Percentiles rank a stretch among this genome's conserved stretches.
Evolutionary conservation across 2,329 filamentous ascomycete genomes (phyloP).

Genomic region (Alternaria tenuissima): DNA sequence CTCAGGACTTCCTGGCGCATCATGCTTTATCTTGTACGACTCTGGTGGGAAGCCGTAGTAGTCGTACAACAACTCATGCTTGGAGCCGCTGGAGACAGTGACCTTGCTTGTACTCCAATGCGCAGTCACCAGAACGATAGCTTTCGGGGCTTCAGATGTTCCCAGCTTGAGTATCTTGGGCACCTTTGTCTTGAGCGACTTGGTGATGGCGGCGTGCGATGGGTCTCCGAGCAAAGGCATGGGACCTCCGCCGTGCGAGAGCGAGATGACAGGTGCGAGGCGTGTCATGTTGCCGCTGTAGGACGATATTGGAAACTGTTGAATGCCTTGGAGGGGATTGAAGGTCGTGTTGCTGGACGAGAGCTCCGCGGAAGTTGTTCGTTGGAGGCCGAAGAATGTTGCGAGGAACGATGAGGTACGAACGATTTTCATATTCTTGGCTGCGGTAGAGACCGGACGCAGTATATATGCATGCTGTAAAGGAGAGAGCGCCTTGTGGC

Average conservation of each 20-base stretch:
- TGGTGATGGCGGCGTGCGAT: conserved; percentile 59
- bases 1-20: conserved; percentile 63
- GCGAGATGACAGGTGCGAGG: conserved; percentile 49
- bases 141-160: conserved; percentile 59
- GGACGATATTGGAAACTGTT: conserved; percentile 37
- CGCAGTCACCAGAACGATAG: conserved; percentile 66
- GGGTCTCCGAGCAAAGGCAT: conserved; percentile 67
- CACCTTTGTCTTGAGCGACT: conserved; percentile 62
- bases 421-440: conserved; percentile 27
- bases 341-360: conserved; percentile 27
- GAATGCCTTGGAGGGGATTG: conserved; percentile 36
- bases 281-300: conserved; percentile 41
- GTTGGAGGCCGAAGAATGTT: conserved; percentile 18
- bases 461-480: conserved; percentile 7
- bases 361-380: conserved; percentile 16
- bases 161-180: conserved; percentile 65
- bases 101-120: conserved; percentile 64
- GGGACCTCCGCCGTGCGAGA: conserved; percentile 59
- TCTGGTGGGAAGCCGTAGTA: conserved; percentile 68
- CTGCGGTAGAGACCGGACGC: neutral
- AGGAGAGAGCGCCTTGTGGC: conserved; percentile 7
- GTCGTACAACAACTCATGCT: conserved; percentile 64
- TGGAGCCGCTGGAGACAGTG: conserved; percentile 60
- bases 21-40: conserved; percentile 64
- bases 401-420: conserved; percentile 22